phyloP scores from a whole-genome alignment of 805 yeast genomes.

The Zygoascus flipseniorum region DNA sequence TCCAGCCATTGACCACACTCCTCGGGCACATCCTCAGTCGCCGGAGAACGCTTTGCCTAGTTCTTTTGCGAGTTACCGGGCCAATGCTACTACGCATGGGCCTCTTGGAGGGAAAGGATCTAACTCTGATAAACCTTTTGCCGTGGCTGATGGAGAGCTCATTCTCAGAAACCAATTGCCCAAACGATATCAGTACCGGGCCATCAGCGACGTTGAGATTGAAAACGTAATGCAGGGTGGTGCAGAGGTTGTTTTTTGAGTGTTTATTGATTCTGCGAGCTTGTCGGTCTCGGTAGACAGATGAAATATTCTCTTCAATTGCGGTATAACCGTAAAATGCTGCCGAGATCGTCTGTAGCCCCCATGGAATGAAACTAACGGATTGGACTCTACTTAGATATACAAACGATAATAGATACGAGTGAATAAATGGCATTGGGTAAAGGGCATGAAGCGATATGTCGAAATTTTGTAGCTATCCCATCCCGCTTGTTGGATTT shows the following conservation, averaged over 20 bases:
- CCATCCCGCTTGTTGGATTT: no score
- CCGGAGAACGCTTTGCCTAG: slow-evolving; percentile 32
- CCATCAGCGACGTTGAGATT: slow-evolving; percentile 58
- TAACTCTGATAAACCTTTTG: slow-evolving; percentile 15
- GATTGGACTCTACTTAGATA: neutral
- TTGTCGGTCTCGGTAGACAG: no score
- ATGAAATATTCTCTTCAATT: no score
- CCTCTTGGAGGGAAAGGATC: slow-evolving; percentile 24
- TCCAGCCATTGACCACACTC: slow-evolving; percentile 32
- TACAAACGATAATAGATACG: neutral
- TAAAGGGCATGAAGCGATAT: neutral
- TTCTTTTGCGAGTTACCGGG: slow-evolving; percentile 27
- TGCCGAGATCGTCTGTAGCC: no score
- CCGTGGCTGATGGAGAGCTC: slow-evolving; percentile 24
- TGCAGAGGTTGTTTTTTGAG: slow-evolving; percentile 48
- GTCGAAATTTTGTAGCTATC: no score
- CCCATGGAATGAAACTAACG: no score
- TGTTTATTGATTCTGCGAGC: no score
- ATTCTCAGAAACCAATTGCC: slow-evolving; percentile 61
- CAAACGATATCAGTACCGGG: slow-evolving; percentile 57
- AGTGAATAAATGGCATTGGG: neutral
- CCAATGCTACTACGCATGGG: slow-evolving; percentile 27
- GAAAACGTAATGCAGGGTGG: slow-evolving; percentile 80
- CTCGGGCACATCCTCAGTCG: slow-evolving; percentile 33
- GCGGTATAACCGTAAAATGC: no score